A percentile compares a stretch with the other conserved stretches of the same genome.
These are phyloP conservation scores for Wickerhamomyces sp. DNA, from an alignment of 1,139 yeast genomes.

Conservation along the genomic window DNA sequence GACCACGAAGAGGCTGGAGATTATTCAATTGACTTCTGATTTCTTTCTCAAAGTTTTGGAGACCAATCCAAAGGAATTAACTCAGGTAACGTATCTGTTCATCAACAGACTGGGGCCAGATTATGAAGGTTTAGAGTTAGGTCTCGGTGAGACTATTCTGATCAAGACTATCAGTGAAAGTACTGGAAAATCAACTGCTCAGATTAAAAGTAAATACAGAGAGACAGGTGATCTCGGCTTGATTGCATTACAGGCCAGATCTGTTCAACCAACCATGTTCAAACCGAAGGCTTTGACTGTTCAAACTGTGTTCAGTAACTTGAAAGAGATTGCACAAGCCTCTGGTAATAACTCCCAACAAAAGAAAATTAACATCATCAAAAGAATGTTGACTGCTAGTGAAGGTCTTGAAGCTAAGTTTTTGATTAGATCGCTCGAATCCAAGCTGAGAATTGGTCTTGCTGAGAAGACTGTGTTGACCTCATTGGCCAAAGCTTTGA, in stretches of 20 bases:
- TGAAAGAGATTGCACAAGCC: conserved; percentile 71
- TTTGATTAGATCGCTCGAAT: conserved; percentile 83
- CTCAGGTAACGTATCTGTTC: conserved; percentile 73
- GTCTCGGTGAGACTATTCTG: conserved; percentile 84
- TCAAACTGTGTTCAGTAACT: conserved; percentile 63
- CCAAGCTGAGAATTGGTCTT: conserved; percentile 86
- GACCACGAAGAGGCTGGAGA: conserved; percentile 78
- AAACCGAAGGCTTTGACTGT: conserved; percentile 80
- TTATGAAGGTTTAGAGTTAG: conserved; percentile 88
- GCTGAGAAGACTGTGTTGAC: conserved; percentile 90
- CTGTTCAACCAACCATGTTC: conserved; percentile 89
- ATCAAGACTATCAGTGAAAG: conserved; percentile 88
- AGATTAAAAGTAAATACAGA: conserved; percentile 69
- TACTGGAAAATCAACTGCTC: conserved; percentile 73
- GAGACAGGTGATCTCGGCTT: conserved; percentile 86
- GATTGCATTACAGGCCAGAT: conserved; percentile 80
- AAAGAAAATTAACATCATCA: conserved; percentile 70
- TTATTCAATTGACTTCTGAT: conserved; percentile 66
- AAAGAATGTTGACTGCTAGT: conserved; percentile 81
- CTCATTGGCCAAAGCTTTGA: conserved; percentile 79
- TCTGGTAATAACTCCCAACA: conserved; percentile 85
- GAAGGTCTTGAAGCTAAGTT: conserved; percentile 88
- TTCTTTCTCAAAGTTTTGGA: conserved; percentile 62
- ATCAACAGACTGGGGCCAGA: conserved; percentile 93
- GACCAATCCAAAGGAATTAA: conserved; percentile 52